Evolutionary conservation across 176 grass and related monocot species (phyloP), one percentile per base, ranked within the genome.

Genomic region (Miscanthus lutarioriparius): DNA sequence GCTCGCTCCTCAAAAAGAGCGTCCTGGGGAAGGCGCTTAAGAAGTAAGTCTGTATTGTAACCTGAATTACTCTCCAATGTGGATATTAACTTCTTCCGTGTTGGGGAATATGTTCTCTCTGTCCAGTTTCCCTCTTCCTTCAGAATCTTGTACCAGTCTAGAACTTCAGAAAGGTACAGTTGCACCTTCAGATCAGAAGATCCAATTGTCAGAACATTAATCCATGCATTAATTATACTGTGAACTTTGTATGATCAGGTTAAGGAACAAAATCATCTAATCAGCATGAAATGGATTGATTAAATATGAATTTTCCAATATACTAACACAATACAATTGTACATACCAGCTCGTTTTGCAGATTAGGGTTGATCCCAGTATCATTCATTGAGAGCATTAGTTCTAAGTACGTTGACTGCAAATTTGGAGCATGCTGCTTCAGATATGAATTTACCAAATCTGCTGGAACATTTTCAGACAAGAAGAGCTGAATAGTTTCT

Each of bases 371-470:
- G 53, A 99, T 94, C 48, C 89, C 96, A 87, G 77, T 87, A 90
- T 96, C 89, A 72, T 78, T 96, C 91, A 99, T 94, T 59, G 96
- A 94, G 66, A 99, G 93, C 96, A 96, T 99, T 72, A 96, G 86
- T 81, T 99, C 96, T 79, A 99, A 92, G 80, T 99, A 99, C 45
- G 75, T 99, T 49, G 96, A 99, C 85, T 99, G 96, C 91, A 99
- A 87, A 84, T 92, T 94, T 75, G 96, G 86, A 74, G 96, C 87
- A 92, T 99, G 88, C 25, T 99, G 93, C 85, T 99, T 99, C 83
- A 99, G 85, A 82, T 99, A 99, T 85, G 96, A 99, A 87, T 99
- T 99, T 70, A 99, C 93, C 88, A 99, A 88, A 89, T 99, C 93
- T 64, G 96, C 93, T 35, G 96, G 93, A 86, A 99, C 86, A 86